Conservation (phyloP, 2,329 filamentous ascomycete genomes). For the Penicillium oxalicum region DNA sequence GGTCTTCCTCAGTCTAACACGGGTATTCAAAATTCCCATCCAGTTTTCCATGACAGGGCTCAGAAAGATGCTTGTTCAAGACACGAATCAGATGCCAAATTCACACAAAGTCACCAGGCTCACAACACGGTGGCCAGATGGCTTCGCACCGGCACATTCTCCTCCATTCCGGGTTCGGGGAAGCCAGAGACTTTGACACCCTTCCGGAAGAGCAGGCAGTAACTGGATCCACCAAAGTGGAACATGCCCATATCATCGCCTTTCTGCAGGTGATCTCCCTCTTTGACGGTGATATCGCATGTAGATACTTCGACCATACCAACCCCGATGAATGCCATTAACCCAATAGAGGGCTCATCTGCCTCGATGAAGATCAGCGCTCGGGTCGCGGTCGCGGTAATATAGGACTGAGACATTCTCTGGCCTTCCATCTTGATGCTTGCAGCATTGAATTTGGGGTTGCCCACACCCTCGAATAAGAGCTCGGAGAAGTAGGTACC, state of each 20-base stretch:
- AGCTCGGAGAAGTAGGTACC: conserved; percentile 66
- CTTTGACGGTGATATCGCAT: conserved; percentile 63
- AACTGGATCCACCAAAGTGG: conserved; percentile 68
- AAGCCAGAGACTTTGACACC: conserved; percentile 26
- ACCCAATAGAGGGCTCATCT: conserved; percentile 58
- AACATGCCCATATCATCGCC: conserved; percentile 73
- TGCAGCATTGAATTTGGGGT: conserved; percentile 20
- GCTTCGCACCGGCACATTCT: conserved; percentile 26
- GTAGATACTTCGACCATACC: conserved; percentile 74
- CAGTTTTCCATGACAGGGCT: too few species aligned
- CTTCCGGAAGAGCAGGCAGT: conserved; percentile 59
- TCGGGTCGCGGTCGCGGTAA: conserved; percentile 62
- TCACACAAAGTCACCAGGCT: background rate
- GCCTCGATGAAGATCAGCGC: conserved; percentile 66
- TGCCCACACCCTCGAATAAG: conserved; percentile 44
- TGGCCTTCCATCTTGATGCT: conserved; percentile 26
- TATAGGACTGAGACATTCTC: conserved; percentile 55
- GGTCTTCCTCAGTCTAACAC: too few species aligned
- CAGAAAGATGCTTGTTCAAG: too few species aligned
- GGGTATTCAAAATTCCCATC: too few species aligned
- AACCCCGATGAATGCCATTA: conserved; percentile 64
- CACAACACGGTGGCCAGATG: conserved; percentile 17
- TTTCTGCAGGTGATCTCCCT: conserved; percentile 61
- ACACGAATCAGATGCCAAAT: too few species aligned
- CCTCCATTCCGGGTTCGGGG: conserved; percentile 18